Base-by-base conservation (phyloP, 805 yeast species). In the Komagataella phaffii region DNA sequence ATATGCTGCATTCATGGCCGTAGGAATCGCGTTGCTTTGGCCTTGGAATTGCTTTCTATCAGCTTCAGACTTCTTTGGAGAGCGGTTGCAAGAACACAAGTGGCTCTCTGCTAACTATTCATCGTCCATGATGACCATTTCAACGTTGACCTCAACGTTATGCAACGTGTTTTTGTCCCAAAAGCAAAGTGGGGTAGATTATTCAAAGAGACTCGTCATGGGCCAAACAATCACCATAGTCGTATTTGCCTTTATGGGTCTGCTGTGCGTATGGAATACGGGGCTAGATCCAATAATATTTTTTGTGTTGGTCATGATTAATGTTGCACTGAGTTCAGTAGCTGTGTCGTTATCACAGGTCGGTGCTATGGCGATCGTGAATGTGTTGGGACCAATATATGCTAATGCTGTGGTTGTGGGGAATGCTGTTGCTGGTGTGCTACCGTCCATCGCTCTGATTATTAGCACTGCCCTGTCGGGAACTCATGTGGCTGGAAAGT, bases 351-450 rank as follows among this genome's bases (percentile, higher is more conserved):
- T 83, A 56, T 83, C 93, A 1, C 99, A 91, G 60, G 91, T 88
- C 60, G 97, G 97, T 10, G 75, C 86, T 7, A 80, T 90, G 81
- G 96, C 98, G 4, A 73, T 88, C 45, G 93, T 84, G 2, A 86
- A 87, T 59, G 79, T 84, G 1, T 72, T 80, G 61, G 90, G 93
- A 3, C 74, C 88, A 1, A 75, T 80, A 12, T 86, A 78, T 62
- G 90, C 95, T 8, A 96, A 93, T 60, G 95, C 86, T 0, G 85
- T 85, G 1, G 87, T 93, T 85, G 90, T 90, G 3, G 99, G 99
- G 1, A 96, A 91, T 64, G 96, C 96, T 0, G 70, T 91, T 17
- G 88, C 97, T 0, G 99, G 99, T 2, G 96, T 93, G 0, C 68
- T 91, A 43, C 98, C 99, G 2, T 81, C 96, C 0, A 62, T 85